A percentile compares a stretch with the other conserved stretches of the same genome.
These are phyloP conservation scores for Penicillium rolfsii DNA, from an alignment of 2,329 filamentous ascomycete genomes.

Conservation along the genomic window DNA sequence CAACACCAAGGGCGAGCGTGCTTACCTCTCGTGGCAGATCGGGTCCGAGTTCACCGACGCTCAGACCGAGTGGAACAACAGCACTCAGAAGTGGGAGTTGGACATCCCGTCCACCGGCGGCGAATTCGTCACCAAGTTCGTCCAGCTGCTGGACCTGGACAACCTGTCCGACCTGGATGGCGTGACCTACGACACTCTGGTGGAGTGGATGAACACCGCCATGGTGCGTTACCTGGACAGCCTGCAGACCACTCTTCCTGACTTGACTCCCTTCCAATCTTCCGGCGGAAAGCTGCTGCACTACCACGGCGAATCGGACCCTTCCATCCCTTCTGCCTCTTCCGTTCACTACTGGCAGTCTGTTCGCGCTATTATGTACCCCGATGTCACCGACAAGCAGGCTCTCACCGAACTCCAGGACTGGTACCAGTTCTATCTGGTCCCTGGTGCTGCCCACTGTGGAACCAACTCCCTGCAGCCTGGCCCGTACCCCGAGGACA, in stretches of 20 bases:
- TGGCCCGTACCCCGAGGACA: constrained; percentile 51
- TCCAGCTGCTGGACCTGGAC: constrained; percentile 34
- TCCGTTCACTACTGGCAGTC: constrained; percentile 61
- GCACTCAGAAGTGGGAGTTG: constrained; percentile 35
- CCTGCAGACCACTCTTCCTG: constrained; percentile 59
- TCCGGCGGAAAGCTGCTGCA: constrained; percentile 61
- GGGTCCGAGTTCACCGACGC: constrained; percentile 33
- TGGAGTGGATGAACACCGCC: constrained; percentile 58
- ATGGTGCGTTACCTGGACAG: constrained; percentile 55
- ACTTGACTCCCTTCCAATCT: constrained; percentile 55
- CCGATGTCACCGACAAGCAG: constrained; percentile 43
- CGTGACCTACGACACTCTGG: constrained; percentile 61
- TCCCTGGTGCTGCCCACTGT: constrained; percentile 60
- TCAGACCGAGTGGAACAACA: constrained; percentile 30
- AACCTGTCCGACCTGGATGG: constrained; percentile 51
- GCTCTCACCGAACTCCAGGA: constrained; percentile 50
- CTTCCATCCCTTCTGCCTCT: constrained; percentile 56
- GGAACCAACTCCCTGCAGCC: constrained; percentile 51
- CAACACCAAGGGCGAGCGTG: constrained; percentile 44
- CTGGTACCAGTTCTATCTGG: constrained; percentile 60
- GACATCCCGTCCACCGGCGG: constrained; percentile 41
- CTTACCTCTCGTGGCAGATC: constrained; percentile 44
- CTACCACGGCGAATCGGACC: constrained; percentile 62
- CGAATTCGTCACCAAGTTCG: constrained; percentile 42
- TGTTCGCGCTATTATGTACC: constrained; percentile 57